phyloP scores from a whole-genome alignment of 768 basidiomycete genomes.

The Auricularia cornea region DNA sequence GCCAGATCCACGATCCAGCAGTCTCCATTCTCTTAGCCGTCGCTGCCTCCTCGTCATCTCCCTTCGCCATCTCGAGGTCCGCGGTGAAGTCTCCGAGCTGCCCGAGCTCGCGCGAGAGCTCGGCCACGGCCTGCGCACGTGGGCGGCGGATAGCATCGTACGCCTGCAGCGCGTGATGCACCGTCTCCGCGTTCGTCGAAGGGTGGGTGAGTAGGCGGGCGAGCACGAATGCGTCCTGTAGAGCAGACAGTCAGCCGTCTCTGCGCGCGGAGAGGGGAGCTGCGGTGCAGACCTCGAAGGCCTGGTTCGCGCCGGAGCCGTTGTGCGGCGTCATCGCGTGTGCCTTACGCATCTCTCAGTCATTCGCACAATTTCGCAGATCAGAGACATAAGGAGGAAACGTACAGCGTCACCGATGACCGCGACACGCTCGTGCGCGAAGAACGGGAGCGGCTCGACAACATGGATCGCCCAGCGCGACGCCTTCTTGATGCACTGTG shows the following conservation, averaged over 20 bases:
- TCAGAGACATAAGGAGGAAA: neutral
- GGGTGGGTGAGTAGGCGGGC: constrained; percentile 21
- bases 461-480: constrained; percentile 38
- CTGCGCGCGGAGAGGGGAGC: neutral
- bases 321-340: constrained; percentile 41
- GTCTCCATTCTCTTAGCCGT: neutral
- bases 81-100: constrained; percentile 16
- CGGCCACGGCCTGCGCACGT: constrained; percentile 17
- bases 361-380: too few species aligned
- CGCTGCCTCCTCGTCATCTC: neutral
- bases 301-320: constrained; percentile 42
- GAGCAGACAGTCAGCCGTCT: neutral
- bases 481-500: constrained; percentile 28
- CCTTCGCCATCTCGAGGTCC: neutral
- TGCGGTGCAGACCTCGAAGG: constrained; percentile 39
- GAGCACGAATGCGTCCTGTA: constrained; percentile 23
- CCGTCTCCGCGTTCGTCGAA: constrained; percentile 14
- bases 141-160: constrained; percentile 28
- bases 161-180: constrained; percentile 19
- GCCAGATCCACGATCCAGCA: neutral
- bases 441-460: constrained; percentile 32
- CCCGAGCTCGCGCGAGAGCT: constrained; percentile 15
- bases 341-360: constrained; percentile 23
- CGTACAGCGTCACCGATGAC: constrained; percentile 40
- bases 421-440: constrained; percentile 31